Evolutionary conservation across 75 land plant genomes (phyloP), one percentile per base, ranked within the genome.

Genomic region (Cryptomeria japonica): DNA sequence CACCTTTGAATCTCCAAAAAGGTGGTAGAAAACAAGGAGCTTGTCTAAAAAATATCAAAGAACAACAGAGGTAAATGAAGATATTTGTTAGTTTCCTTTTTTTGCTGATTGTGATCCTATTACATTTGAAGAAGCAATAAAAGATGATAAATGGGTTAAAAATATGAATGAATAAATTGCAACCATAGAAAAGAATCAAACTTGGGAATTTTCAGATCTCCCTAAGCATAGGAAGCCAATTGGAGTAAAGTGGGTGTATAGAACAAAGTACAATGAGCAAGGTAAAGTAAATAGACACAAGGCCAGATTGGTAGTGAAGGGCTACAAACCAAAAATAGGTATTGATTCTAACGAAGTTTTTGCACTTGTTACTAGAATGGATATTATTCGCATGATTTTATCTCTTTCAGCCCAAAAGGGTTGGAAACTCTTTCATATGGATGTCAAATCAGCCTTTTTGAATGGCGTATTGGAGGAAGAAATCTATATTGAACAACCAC

Each of bases 221-320:
- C 88, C 77, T 3, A 10, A 42, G 34, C 53, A 53, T 22, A 83
- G 58, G 38, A 28, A 76, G 22, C 56, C 58, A 5, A 90, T 90
- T 80, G 31, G 55, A 16, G 46, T 84, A 9, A 90, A 90, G 80
- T 90, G 91, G 79, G 86, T 87, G 18, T 90, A 87, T 41, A 84
- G 87, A 78, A 34, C n/a, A 4, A 90, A 90, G 44, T 68, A 86
- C 42, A 79, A 56, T 38, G 19, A 12, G 13, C 15, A 89, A n/a
- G 83, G 85, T 16, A 7, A 46, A 22, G 83, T 80, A 68, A 37
- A 87, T 16, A 44, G 56, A 80, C 38, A 79, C 75, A 87, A 87
- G 34, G 84, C 73, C 5, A 18, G 46, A 6, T 44, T 44, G 46
- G 46, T 44, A 44, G 46, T 44, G 46, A 6, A 44, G 5, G 3